Evolutionary conservation across 768 basidiomycete species (phyloP), one percentile per base, ranked within the genome.

Genomic region (Mycena albidolilacea): DNA sequence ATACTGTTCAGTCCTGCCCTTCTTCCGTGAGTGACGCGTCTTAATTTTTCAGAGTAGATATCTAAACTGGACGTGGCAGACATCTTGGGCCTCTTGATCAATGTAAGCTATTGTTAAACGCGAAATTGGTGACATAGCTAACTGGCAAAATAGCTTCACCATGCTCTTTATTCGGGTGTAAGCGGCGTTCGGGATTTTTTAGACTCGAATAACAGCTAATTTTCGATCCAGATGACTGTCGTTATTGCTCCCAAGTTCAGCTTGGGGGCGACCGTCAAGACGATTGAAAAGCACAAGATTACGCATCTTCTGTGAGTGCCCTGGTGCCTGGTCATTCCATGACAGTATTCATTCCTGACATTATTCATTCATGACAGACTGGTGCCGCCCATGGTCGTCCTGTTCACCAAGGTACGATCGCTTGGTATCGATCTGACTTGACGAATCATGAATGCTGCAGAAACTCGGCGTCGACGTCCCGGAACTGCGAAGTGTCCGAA

Each of bases 181-280:
- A 58, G 57, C 23, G 12, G 52, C 9, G 10, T 37, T 6, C 30
- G 14, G 15, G 10, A 54, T 6, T 17, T 58, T 30, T 38, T 14
- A 30, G 8, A 6, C 15, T 38, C 30, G 17, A 58, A 19, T 5
- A 10, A 3, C 52, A 38, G 37, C 7, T 15, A 41, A 37, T 43
- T 17, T 46, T 50, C 4, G 23, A 62, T 35, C 8, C 55, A 62
- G 21, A 81, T 84, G 7, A 77, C 81, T 1, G 55, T 87, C 41
- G 85, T 87, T 21, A 79, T 86, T n/a, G 76, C 85, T 9, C 81
- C 84, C 17, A 86, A 81, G 67, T 88, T 88, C 73, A 82, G 75
- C 69, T 84, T 85, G 63, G 72, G 75, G 39, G 81, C 81, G 17
- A 81, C 83, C 50, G 78, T 87, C 64, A 77, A 80, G 72, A 86